phyloP scores from a whole-genome alignment of 139 green algal genomes.

The Chlamydomonas urium region DNA sequence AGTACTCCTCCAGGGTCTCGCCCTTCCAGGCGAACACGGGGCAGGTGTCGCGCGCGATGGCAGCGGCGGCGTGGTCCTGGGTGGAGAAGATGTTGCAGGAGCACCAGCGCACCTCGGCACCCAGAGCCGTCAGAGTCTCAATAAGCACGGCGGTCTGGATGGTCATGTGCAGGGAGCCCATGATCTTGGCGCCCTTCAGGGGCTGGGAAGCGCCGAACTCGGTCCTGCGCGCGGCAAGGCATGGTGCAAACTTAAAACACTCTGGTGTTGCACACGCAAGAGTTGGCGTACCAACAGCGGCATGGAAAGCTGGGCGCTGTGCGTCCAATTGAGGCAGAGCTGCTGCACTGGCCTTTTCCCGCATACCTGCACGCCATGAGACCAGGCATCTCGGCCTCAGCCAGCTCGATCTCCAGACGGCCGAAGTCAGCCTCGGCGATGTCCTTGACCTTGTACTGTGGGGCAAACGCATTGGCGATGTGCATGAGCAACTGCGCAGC shows the following conservation, averaged over 20 bases:
- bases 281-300: no score
- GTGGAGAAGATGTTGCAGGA: constrained; percentile 99
- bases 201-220: constrained; percentile 93
- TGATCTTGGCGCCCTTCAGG: constrained; percentile 90
- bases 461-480: no score
- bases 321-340: no score
- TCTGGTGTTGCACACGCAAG: no score
- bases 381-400: constrained; percentile 98
- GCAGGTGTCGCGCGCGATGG: constrained; percentile 91
- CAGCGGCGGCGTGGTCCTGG: constrained; percentile 96
- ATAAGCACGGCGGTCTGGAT: constrained; percentile 99
- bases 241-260: no score
- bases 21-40: constrained; percentile 99
- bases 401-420: constrained; percentile 96
- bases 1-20: constrained; percentile 99
- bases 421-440: constrained; percentile 96
- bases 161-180: constrained; percentile 99
- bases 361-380: constrained; percentile 85
- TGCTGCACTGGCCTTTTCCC: no score
- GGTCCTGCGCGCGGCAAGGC: constrained; percentile 21
- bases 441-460: constrained; percentile 94
- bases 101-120: constrained; percentile 97
- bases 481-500: no score
- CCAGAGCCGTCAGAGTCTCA: constrained; percentile 94
- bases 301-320: no score